Conservation (phyloP, 345 rosid species). For the Eutrema japonicum region DNA sequence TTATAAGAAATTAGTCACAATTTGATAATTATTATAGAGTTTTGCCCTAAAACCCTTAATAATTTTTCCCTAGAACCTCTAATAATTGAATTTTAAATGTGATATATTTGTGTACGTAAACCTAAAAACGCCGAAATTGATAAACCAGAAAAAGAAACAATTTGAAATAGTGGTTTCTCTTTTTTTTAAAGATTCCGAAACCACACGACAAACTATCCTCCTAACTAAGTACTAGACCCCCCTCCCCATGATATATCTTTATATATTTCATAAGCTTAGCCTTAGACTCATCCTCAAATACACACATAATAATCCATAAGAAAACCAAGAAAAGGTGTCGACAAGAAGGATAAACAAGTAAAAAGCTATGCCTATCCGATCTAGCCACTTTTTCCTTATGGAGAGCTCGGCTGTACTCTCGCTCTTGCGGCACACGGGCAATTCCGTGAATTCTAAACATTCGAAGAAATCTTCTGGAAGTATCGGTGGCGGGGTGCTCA, state of each 20-base stretch:
- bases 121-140: background rate
- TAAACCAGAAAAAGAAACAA: constrained; percentile 23
- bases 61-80: background rate
- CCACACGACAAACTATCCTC: constrained; percentile 55
- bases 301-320: constrained; percentile 7
- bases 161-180: constrained; percentile 31
- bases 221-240: constrained; percentile 42
- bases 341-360: constrained; percentile 11
- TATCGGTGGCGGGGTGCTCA: constrained; percentile 63
- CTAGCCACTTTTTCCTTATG: constrained; percentile 74
- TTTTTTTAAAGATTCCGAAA: constrained; percentile 52
- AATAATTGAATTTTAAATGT: background rate
- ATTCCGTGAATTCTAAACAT: constrained; percentile 51
- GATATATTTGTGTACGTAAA: background rate
- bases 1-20: background rate
- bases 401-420: constrained; percentile 77
- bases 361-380: constrained; percentile 75
- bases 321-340: constrained; percentile 12
- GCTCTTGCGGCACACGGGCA: constrained; percentile 59
- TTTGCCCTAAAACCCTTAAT: background rate
- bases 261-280: constrained; percentile 23
- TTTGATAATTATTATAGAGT: background rate
- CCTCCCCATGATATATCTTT: constrained; percentile 9
- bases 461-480: constrained; percentile 49
- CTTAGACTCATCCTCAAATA: constrained; percentile 23